Evolutionary conservation across 768 basidiomycete genomes (phyloP), one percentile per base, ranked within the genome.

Genomic region (Zangia roseola): DNA sequence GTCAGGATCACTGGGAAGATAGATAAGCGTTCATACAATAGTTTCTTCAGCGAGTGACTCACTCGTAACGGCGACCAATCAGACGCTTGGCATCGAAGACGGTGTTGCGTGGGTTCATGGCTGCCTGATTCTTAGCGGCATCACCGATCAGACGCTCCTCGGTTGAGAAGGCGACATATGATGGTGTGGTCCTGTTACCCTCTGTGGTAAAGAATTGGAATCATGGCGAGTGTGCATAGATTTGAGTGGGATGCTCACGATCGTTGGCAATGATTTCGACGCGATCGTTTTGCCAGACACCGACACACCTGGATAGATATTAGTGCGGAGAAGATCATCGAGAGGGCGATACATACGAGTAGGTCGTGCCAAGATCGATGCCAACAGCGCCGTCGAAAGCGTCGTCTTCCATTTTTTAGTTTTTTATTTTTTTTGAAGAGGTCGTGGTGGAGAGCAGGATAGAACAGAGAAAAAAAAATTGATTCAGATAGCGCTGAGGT

Each of bases 261-360:
- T 94, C 91, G 65, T 94, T 94, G 76, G 91, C 88, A 69, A 97
- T 97, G 78, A 97, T 97, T 74, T 98, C 94, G 64, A 98, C 94
- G 65, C 95, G 93, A 82, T 98, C 95, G 73, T 97, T 94, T 82
- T 95, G 92, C 94, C 94, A 97, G 66, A 98, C 94, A 78, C 93
- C 95, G 62, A 97, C 95, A 71, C 94, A 98, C 40, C 93, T 95
- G 60, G 31, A 63, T 44, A 60, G 47, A 53, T 46, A 51, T 55
- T 46, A 60, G 62, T 63, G 12, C 45, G 23, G 28, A 23, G 39
- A 57, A 55, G 63, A 64, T 54, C 42, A 50, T 52, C 25, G 21
- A 57, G 37, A 26, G 28, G 16, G 36, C 12, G 14, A 44, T 44
- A 71, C 86, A 60, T 68, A 91, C 88, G 91, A 91, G 84, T 97